Base-by-base conservation (phyloP, 306 rosid genomes). In the Begonia peltatifolia region DNA sequence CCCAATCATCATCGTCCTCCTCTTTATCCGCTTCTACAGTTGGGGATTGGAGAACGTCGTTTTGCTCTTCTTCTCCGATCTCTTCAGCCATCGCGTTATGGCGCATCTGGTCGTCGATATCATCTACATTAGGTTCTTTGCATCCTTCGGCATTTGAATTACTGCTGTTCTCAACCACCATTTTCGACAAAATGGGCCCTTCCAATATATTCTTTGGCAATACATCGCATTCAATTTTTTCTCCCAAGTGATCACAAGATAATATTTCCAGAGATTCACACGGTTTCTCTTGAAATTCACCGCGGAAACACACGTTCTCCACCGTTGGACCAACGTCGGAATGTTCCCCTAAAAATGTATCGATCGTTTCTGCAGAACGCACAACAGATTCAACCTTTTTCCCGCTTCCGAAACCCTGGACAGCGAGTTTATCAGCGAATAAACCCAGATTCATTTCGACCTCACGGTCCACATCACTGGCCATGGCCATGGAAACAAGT, bases 1-100 rank as follows among this genome's bases (percentile, higher is more conserved):
- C 95, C 95, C 95, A 86, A 42, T 77, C 95, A 53, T 86, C 92
- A 16, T 84, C 86, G 3, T 78, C 94, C 5, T 44, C 48, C 48
- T 10, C 48, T 0, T 44, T 10, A 10, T 44, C 14, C 14, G 48
- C 14, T 44, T 44, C 48, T 10, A n/a, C 48, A 44, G 48, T 12
- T 3, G 6, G n/a, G 48, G 48, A 10, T 44, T 10, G 12, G 61
- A 52, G 72, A 46, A 36, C 61, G 47, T 14, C 63, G 62, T 71
- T 30, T 30, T 60, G 6, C 30, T 6, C n/a, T 11, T 63, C 30
- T 12, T 23, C 57, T 23, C n/a, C 48, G 10, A 54, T 38, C 47
- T 63, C 65, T 15, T 61, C 58, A 2, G 9, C 52, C 14, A 14
- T 63, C 12, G 42, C 54, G 52, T 9, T 23, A n/a, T n/a, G 35